Conservation (phyloP, 768 basidiomycete genomes). For the Phaeotremella skinneri region DNA sequence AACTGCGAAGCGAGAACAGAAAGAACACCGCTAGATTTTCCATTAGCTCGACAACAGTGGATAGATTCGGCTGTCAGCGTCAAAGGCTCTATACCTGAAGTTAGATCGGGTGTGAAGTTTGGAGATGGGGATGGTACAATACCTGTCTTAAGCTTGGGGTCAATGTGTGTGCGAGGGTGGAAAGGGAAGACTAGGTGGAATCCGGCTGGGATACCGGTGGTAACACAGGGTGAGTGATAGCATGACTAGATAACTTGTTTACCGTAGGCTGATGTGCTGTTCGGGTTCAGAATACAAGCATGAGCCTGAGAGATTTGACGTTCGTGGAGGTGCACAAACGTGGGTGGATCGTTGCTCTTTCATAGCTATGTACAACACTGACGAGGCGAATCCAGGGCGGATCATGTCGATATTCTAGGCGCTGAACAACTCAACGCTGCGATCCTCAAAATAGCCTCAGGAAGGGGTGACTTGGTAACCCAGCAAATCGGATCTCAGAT, state of each 20-base stretch:
- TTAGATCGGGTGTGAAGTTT: constrained; percentile 81
- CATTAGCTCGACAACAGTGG: constrained; percentile 64
- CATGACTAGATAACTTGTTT: too few species aligned
- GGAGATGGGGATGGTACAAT: constrained; percentile 92
- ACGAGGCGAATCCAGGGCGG: constrained; percentile 46
- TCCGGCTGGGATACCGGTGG: constrained; percentile 79
- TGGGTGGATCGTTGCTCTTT: constrained; percentile 21
- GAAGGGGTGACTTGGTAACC: constrained; percentile 62
- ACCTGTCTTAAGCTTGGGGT: constrained; percentile 57
- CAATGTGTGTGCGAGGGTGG: constrained; percentile 98
- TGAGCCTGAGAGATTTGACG: constrained; percentile 68
- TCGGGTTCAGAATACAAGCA: constrained; percentile 59
- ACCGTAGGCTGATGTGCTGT: not conserved
- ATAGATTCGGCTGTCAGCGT: constrained; percentile 82
- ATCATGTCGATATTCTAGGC: constrained; percentile 82
- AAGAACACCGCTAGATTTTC: constrained; percentile 59
- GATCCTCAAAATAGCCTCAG: constrained; percentile 84
- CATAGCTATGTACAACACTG: not conserved
- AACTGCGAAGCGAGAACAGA: constrained; percentile 55
- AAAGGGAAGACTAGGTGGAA: constrained; percentile 78
- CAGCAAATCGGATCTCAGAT: constrained; percentile 75
- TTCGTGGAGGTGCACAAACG: constrained; percentile 88
- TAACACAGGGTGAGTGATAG: constrained; percentile 73
- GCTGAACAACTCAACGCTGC: constrained; percentile 81
- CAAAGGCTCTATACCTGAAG: constrained; percentile 54